Evolutionary conservation across 257 asterid species (phyloP), one percentile per base, ranked within the genome.

Genomic region (Thymus mandschuricus): DNA sequence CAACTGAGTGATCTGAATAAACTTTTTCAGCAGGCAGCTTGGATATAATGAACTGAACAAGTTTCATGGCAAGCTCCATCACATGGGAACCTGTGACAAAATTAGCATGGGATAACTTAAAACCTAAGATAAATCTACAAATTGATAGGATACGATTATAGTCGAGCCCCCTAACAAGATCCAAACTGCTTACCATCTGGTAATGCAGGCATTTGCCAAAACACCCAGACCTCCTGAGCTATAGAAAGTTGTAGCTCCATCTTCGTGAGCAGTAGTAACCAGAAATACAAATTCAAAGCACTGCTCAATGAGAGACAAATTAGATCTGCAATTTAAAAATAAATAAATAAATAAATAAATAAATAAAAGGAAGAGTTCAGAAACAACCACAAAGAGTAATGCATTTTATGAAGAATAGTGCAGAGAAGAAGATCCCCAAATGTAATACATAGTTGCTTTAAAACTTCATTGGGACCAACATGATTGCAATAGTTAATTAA

Each of bases 221-320:
- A 85, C 83, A 58, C 74, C 74, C 63, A 93, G 63, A 80, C 90
- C 94, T 74, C 96, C 95, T 31, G 91, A 82, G 69, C 77, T 75
- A 78, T 70, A 87, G 51, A 91, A 76, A n/a, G 82, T 78, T 59
- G 11, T 60, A 45, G 81, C 78, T 58, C 92, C 91, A 72, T 78
- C 87, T 73, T 81, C 89, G 68, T 81, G 86, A 48, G 89, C 89
- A 57, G 70, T 75, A 31, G 84, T 68, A 69, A 91, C 97, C 83
- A 88, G 75, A 82, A 77, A 78, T 27, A 91, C 78, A 82, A 89
- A 80, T 62, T 91, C 99, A 29, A 57, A 89, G 86, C 96, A 94
- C 56, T 91, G 95, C 58, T 87, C 95, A 13, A 71, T 72, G 58
- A 88, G 54, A 77, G 93, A 66, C 60, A 78, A 56, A 60, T 74